phyloP scores from a whole-genome alignment of 768 basidiomycete species.

The Collybiopsis confluens region DNA sequence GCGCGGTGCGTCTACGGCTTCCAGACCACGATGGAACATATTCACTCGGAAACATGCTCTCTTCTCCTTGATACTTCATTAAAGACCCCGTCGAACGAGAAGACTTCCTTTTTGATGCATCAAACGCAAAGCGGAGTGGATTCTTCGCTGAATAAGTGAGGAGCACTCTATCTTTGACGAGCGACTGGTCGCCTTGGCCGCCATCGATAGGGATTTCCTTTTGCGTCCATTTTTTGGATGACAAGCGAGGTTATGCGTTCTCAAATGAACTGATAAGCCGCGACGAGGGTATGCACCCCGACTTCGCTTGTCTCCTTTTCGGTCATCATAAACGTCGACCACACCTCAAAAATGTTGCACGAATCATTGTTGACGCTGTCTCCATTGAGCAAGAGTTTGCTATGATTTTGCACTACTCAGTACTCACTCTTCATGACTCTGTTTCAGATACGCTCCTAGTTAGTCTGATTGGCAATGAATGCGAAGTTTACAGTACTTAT shows the following conservation, averaged over 20 bases:
- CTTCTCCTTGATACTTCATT: constrained; percentile 41
- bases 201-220: constrained; percentile 54
- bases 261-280: constrained; percentile 84
- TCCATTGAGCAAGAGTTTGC: constrained; percentile 39
- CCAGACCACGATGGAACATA: constrained; percentile 85
- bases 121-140: constrained; percentile 48
- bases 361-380: constrained; percentile 45
- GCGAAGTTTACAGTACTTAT: too few relatives aligned
- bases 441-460: constrained; percentile 37
- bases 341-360: constrained; percentile 39
- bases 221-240: constrained; percentile 13
- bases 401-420: neutral
- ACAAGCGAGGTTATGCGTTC: constrained; percentile 52
- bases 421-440: neutral
- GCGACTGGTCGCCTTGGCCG: constrained; percentile 51
- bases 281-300: constrained; percentile 84
- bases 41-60: constrained; percentile 75
- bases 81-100: neutral
- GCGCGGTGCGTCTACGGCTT: constrained; percentile 80
- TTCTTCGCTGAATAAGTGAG: constrained; percentile 45
- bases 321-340: constrained; percentile 55
- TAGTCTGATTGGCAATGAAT: constrained; percentile 50
- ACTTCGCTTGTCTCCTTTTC: constrained; percentile 77
- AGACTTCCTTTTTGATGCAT: constrained; percentile 24
- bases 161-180: constrained; percentile 40